A percentile compares a stretch with the other conserved stretches of the same genome.
Evolutionary conservation across 106 monocot species (phyloP).

Genomic region (Dactylorhiza incarnata): DNA sequence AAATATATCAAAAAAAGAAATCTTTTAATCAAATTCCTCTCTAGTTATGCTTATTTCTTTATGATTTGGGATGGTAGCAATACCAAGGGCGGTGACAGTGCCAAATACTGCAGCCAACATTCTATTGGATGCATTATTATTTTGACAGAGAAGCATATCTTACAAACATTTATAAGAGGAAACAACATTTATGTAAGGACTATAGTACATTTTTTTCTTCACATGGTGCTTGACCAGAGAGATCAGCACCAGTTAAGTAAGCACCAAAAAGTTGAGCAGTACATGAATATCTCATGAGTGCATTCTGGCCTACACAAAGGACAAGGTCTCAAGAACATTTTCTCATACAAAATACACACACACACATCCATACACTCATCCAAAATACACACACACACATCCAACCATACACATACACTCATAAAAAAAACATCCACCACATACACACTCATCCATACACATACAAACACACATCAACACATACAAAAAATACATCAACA

Average conservation of each 20-base stretch:
- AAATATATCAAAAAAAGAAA: no score
- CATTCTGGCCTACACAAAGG: not conserved
- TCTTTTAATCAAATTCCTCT: not conserved
- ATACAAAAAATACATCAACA: no score
- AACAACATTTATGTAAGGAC: not conserved
- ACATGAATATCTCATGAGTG: not conserved
- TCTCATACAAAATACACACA: no score
- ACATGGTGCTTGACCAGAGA: not conserved
- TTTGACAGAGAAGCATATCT: conserved; percentile 1
- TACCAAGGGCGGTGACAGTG: no score
- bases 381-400: no score
- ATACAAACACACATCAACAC: no score
- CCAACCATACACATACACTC: no score
- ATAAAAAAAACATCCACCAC: no score
- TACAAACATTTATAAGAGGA: not conserved
- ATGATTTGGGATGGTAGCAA: no score
- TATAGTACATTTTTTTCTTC: not conserved
- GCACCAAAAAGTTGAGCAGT: not conserved
- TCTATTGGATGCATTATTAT: not conserved
- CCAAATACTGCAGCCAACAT: not conserved
- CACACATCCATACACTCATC: no score
- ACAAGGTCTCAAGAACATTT: not conserved
- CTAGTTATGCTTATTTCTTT: no score
- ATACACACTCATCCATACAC: no score
- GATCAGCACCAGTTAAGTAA: not conserved